phyloP scores from a whole-genome alignment of 2,329 filamentous ascomycete genomes.

The Colletotrichum sp. region DNA sequence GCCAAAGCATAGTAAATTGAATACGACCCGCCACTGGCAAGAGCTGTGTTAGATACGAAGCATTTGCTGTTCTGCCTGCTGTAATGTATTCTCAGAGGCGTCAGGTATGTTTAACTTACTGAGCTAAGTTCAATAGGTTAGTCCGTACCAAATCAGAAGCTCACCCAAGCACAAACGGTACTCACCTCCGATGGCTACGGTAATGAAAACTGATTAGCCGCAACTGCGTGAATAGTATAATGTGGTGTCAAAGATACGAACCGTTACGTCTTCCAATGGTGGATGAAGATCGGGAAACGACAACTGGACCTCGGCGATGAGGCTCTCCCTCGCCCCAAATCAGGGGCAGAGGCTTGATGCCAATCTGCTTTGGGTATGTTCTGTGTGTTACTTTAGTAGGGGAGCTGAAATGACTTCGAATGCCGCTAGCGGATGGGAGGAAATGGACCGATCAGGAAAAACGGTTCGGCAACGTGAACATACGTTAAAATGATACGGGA shows the following conservation, averaged over 20 bases:
- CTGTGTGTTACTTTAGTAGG: slow-evolving; percentile 33
- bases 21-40: slow-evolving; percentile 80
- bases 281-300: slow-evolving; percentile 77
- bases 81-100: not conserved
- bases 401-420: not conserved
- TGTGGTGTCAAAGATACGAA: slow-evolving; percentile 40
- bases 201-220: not conserved
- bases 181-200: slow-evolving; percentile 63
- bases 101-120: slow-evolving; percentile 29
- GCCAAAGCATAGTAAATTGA: slow-evolving; percentile 95
- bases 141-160: slow-evolving; percentile 14
- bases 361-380: slow-evolving; percentile 92
- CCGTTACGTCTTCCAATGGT: slow-evolving; percentile 85
- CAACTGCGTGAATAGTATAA: slow-evolving; percentile 5
- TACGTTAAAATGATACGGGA: slow-evolving; percentile 63
- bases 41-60: not conserved
- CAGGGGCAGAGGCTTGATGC: slow-evolving; percentile 89
- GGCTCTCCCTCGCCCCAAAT: slow-evolving; percentile 86
- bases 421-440: not conserved
- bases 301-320: slow-evolving; percentile 79
- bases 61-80: not conserved
- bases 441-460: not conserved
- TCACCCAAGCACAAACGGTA: slow-evolving; percentile 1
- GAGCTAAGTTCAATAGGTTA: slow-evolving; percentile 35
- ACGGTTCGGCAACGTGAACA: slow-evolving; percentile 12